Base-by-base conservation (phyloP, 1,284 basidiomycete genomes). In the Ganoderma lucidum region DNA sequence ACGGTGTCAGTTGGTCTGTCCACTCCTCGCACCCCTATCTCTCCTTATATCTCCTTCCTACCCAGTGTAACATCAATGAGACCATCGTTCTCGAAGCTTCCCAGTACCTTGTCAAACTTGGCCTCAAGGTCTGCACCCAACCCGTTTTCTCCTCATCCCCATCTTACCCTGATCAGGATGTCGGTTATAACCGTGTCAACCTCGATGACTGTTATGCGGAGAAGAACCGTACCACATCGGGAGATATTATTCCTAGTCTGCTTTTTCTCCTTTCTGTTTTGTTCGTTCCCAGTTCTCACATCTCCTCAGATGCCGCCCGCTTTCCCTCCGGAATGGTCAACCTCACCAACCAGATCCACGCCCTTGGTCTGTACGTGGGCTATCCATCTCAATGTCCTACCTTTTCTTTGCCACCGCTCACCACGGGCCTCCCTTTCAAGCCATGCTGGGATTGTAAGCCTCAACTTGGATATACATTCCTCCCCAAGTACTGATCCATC, bases 271-370 rank as follows among this genome's bases (percentile, higher is more conserved):
- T 30, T 59, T 39, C n/a, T 39, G 9, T n/a, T 6, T n/a, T 17
- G 17, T 23, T 6, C 17, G 32, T 37, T 9, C 58, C 17, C 32
- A 23, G 19, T 70, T n/a, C 56, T 39, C 59, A n/a, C 14, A 32
- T 28, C 55, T 23, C 19, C 42, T 19, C 69, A 82, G 80, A 81
- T 67, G 70, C 71, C 10, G 70, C 69, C 35, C 74, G 78, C 19
- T 86, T 86, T 75, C 76, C 81, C 12, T 80, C 77, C 8, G 85
- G 86, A 14, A 85, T 88, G 82, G 83, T 81, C 63, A 81, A 77
- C 48, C 77, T 87, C 6, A 87, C 85, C 0, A 76, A 81, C 59
- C 74, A 83, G 68, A 79, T 88, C 23, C 85, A 86, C 69, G 75
- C 75, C 0, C 74, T 87, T 58, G 86, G 85, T 32, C 81, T 88